Base-by-base conservation (phyloP, 2,329 filamentous ascomycete genomes). In the Sporothrix dimorphospora region DNA sequence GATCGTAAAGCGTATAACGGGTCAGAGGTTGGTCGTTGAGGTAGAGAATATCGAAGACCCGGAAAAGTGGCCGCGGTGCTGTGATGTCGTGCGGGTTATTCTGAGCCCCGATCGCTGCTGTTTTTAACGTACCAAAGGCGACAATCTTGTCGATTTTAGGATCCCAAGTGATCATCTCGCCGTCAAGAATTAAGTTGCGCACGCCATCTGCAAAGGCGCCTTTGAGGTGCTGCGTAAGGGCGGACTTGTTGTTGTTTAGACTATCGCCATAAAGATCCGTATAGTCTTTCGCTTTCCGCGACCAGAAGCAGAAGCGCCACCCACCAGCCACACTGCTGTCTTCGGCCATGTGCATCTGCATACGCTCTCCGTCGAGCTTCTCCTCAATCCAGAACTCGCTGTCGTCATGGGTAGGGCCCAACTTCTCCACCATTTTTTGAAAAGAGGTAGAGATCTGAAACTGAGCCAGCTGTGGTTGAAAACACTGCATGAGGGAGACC, bases 141-240 rank as follows among this genome's bases (percentile, higher is more conserved):
- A 97, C 91, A 69, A 96, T 92, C 71, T 92, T 92, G 81, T 97
- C 92, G 67, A 92, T 85, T 59, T 91, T 89, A 73, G 94, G 92
- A 78, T 98, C 94, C 96, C 96, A 99, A 0, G 94, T 97, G 72
- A 99, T 94, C 96, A 99, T 99, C 80, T 99, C 96, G 11, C 96
- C 96, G 77, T 99, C 96, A 0, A 99, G 85, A 67, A 99, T 97
- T 75, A 97, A 86, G 78, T 93, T 98, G 19, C 91, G 86, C 0
- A 98, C 94, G 1, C 91, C 90, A 0, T 89, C 83, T 1, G 90
- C 85, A 79, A 99, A 98, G 0, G 93, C 94, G 53, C 89, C 85
- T 69, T 89, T 89, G 24, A 98, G 84, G 79, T 97, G 91, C 45
- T 93, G 87, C 0, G 95, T 97, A 69, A 98, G 80, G 7, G 94